Conservation (phyloP, 179 eudicot species). For the Gypsophila paniculata region DNA sequence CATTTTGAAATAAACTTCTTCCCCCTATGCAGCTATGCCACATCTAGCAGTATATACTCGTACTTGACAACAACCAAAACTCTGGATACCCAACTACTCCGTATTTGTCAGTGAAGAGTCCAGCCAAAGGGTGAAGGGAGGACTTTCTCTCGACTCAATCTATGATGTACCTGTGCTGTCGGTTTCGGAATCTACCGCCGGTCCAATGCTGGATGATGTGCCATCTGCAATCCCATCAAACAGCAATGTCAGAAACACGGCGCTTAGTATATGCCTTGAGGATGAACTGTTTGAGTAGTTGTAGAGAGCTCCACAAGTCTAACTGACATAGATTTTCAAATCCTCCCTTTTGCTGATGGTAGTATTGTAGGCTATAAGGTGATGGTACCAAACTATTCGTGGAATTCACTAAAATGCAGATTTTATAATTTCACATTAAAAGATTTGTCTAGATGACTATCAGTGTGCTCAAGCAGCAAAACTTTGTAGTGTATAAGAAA, state of each 20-base stretch:
- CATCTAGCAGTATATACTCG: neutral
- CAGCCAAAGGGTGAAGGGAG: neutral
- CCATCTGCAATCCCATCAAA: constrained; percentile 21
- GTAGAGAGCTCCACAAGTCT: neutral
- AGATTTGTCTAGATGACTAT: neutral
- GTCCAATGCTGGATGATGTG: neutral
- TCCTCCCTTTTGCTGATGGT: neutral
- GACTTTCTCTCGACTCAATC: neutral
- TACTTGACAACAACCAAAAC: neutral
- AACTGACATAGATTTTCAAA: neutral
- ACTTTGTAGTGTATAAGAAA: neutral
- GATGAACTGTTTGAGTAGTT: neutral
- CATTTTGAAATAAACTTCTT: neutral
- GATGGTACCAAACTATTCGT: neutral
- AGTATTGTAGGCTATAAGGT: neutral
- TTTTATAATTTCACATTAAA: neutral
- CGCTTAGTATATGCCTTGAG: constrained; percentile 3
- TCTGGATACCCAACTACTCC: neutral
- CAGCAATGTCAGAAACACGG: neutral
- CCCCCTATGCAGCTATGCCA: neutral
- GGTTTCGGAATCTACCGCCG: neutral
- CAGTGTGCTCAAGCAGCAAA: neutral
- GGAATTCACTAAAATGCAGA: neutral
- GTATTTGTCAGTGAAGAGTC: neutral
- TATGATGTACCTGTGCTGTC: constrained; percentile 18